phyloP scores from a whole-genome alignment of 768 basidiomycete genomes.

The Termitomyces sp. region DNA sequence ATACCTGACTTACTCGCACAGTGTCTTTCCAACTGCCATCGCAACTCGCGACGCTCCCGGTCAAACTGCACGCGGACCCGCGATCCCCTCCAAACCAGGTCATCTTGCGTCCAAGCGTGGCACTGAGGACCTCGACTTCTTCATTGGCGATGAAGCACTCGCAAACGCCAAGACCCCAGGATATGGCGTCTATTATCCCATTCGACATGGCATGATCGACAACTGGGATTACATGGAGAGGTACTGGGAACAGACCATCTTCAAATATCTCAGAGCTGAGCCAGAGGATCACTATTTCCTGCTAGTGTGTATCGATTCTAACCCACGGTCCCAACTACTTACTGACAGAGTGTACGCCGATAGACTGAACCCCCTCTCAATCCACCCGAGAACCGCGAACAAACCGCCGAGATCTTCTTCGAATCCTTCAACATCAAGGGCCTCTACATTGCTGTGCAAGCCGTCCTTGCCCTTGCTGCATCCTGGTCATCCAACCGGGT shows the following conservation, averaged over 20 bases:
- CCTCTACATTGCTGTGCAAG: slow-evolving; percentile 97
- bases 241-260: slow-evolving; percentile 99
- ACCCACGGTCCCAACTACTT: neutral
- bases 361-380: slow-evolving; percentile 99
- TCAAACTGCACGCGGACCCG: slow-evolving; percentile 62
- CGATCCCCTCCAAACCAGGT: slow-evolving; percentile 80
- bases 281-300: slow-evolving; percentile 99
- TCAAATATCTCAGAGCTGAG: slow-evolving; percentile 97
- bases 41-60: slow-evolving; percentile 76
- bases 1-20: slow-evolving; percentile 19
- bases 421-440: slow-evolving; percentile 99
- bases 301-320: slow-evolving; percentile 52
- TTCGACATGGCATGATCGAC: slow-evolving; percentile 95
- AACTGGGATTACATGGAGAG: slow-evolving; percentile 99
- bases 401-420: slow-evolving; percentile 99
- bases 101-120: slow-evolving; percentile 95
- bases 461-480: slow-evolving; percentile 95
- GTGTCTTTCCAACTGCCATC: slow-evolving; percentile 98
- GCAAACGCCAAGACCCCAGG: slow-evolving; percentile 93
- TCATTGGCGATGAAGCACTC: slow-evolving; percentile 97
- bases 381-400: slow-evolving; percentile 97
- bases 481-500: slow-evolving; percentile 93
- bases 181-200: slow-evolving; percentile 94
- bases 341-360: neutral
- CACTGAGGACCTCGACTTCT: slow-evolving; percentile 98